These are phyloP conservation scores for Nakazawaea peltata DNA, from an alignment of 805 yeast species.

Conservation along the genomic window DNA sequence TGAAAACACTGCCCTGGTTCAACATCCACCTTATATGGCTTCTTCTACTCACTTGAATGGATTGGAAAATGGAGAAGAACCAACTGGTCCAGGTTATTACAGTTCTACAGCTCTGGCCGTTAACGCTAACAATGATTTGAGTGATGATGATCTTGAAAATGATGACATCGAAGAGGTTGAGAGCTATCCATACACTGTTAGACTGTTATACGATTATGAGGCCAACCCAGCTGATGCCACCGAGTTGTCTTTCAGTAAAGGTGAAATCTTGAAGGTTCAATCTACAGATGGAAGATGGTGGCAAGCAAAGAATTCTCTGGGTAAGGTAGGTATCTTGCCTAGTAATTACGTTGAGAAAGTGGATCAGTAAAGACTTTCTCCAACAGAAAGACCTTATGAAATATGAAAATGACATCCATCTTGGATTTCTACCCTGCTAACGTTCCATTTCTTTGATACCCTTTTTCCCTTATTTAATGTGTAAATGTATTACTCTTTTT, in stretches of 20 bases:
- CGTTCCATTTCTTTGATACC: too few relatives aligned
- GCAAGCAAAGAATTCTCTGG: constrained; percentile 87
- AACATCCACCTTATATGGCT: constrained; percentile 9
- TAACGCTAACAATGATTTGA: constrained; percentile 11
- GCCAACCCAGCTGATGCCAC: constrained; percentile 92
- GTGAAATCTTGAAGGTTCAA: constrained; percentile 84
- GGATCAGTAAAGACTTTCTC: constrained; percentile 25
- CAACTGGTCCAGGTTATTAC: constrained; percentile 15
- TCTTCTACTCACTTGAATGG: constrained; percentile 54
- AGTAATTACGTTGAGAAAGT: constrained; percentile 83
- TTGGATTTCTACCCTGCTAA: too few relatives aligned
- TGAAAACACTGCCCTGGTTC: constrained; percentile 4
- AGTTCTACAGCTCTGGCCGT: constrained; percentile 11
- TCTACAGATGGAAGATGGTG: constrained; percentile 98
- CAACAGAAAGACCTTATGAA: too few relatives aligned
- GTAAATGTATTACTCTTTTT: too few relatives aligned
- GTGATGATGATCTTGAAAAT: constrained; percentile 9
- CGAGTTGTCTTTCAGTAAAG: constrained; percentile 85
- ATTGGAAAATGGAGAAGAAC: constrained; percentile 41
- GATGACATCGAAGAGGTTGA: constrained; percentile 7
- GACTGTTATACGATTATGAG: constrained; percentile 77
- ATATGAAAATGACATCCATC: too few relatives aligned
- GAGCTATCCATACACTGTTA: constrained; percentile 76
- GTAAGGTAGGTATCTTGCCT: constrained; percentile 95
- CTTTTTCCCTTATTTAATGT: too few relatives aligned